Conservation (phyloP, 768 basidiomycete genomes). For the Xerocomellus intermedius region DNA sequence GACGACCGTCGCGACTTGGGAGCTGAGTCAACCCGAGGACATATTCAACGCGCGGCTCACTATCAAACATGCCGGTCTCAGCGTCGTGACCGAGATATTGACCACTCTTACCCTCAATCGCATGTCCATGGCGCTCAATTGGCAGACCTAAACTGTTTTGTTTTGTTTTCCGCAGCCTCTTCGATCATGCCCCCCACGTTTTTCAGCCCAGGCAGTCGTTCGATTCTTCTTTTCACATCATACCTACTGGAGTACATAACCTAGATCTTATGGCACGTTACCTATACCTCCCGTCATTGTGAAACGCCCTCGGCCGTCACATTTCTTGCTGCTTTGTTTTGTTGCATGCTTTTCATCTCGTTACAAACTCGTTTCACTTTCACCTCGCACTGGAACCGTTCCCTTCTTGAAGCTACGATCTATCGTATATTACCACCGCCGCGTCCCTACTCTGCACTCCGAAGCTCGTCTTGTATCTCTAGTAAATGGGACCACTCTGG, state of each 20-base stretch:
- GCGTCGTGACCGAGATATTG: conserved; percentile 72
- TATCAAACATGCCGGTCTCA: conserved; percentile 55
- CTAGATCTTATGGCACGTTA: conserved; percentile 3
- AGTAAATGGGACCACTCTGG: conserved; percentile 74
- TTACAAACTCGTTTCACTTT: conserved; percentile 1
- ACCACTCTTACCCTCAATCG: conserved; percentile 74
- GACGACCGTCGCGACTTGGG: conserved; percentile 65
- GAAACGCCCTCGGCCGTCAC: conserved; percentile 17
- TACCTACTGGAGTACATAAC: neutral
- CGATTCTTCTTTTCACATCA: neutral
- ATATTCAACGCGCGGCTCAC: conserved; percentile 59
- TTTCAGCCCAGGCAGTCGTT: conserved; percentile 5
- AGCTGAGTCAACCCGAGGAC: conserved; percentile 54
- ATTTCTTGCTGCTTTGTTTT: neutral
- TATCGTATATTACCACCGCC: conserved; percentile 20
- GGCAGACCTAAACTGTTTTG: conserved; percentile 33
- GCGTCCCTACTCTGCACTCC: conserved; percentile 13
- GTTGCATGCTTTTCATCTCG: conserved; percentile 7
- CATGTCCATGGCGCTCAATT: conserved; percentile 60
- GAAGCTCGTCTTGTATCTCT: conserved; percentile 44
- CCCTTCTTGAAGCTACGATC: conserved; percentile 1
- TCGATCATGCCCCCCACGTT: conserved; percentile 6
- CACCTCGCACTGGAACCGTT: neutral
- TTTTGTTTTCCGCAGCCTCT: neutral
- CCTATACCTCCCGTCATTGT: conserved; percentile 10